phyloP scores from a whole-genome alignment of 2,329 filamentous ascomycete species.

The Pestalotiopsis fici region DNA sequence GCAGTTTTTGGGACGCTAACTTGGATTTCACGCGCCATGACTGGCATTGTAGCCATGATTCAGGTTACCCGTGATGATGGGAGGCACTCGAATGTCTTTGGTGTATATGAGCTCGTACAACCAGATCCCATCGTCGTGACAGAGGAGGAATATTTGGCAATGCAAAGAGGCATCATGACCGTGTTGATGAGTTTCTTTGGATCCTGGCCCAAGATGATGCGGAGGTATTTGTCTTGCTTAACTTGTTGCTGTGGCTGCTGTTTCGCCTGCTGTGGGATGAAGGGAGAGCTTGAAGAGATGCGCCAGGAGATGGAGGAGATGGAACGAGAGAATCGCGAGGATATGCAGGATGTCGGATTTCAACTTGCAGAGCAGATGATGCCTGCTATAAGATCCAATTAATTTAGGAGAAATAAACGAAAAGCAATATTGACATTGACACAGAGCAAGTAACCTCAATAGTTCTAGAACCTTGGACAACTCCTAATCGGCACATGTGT shows the following conservation, averaged over 20 bases:
- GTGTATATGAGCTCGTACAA: background rate
- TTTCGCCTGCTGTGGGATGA: background rate
- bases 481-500: too few species aligned
- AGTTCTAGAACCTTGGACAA: too few species aligned
- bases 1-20: conserved; percentile 1
- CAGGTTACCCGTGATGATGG: background rate
- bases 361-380: background rate
- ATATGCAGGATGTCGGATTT: background rate
- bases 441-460: too few species aligned
- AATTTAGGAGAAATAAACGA: background rate
- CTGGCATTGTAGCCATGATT: background rate
- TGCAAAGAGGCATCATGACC: background rate
- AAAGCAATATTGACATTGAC: too few species aligned
- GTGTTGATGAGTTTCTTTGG: background rate
- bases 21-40: conserved; percentile 3
- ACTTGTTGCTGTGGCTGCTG: background rate
- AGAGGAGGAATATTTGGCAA: background rate
- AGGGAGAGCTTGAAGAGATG: background rate
- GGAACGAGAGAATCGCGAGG: background rate
- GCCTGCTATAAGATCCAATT: background rate
- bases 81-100: conserved; percentile 3
- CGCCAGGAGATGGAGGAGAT: background rate
- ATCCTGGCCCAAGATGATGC: background rate
- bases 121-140: conserved; percentile 3
- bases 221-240: background rate